A percentile compares a stretch with the other conserved stretches of the same genome.
Conservation (phyloP, 139 green algal species). For the Edaphochlamys debaryana region DNA sequence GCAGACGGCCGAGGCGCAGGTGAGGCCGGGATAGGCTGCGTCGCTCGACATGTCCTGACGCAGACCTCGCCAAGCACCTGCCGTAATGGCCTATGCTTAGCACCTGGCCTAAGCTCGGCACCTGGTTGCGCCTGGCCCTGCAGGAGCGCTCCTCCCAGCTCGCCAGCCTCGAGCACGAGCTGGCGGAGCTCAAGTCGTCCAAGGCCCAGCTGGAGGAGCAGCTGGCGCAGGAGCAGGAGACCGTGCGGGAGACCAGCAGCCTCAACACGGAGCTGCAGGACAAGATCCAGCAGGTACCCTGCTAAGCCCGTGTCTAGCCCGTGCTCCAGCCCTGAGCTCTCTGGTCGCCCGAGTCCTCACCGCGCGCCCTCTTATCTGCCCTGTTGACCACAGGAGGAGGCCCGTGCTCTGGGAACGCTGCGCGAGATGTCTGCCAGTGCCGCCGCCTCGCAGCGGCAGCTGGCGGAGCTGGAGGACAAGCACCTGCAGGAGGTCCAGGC, state of each 20-base stretch:
- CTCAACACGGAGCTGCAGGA: constrained; percentile 6
- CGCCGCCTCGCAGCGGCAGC: background rate
- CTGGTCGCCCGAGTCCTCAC: too few relatives aligned
- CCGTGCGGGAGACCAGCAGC: background rate
- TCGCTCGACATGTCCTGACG: too few relatives aligned
- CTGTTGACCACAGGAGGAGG: constrained; percentile 33
- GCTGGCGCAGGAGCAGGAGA: background rate
- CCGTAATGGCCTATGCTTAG: too few relatives aligned
- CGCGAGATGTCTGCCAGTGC: background rate
- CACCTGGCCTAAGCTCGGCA: too few relatives aligned
- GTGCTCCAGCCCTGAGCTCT: too few relatives aligned
- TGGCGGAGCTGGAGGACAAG: constrained; percentile 23
- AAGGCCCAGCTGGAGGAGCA: constrained; percentile 8
- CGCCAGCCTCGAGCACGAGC: background rate
- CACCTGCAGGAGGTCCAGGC: constrained; percentile 6
- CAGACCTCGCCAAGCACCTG: too few relatives aligned
- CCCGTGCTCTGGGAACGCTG: background rate
- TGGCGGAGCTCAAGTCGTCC: constrained; percentile 3
- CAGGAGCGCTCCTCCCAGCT: background rate
- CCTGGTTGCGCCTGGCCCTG: too few relatives aligned
- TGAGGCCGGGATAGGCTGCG: background rate
- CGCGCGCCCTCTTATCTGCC: too few relatives aligned
- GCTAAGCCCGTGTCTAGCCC: too few relatives aligned
- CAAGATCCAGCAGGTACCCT: background rate
- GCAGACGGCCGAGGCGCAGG: background rate